These are phyloP conservation scores for Tetrahymena thermophila DNA, from an alignment of 73 alveolate genomes.

Conservation along the genomic window DNA sequence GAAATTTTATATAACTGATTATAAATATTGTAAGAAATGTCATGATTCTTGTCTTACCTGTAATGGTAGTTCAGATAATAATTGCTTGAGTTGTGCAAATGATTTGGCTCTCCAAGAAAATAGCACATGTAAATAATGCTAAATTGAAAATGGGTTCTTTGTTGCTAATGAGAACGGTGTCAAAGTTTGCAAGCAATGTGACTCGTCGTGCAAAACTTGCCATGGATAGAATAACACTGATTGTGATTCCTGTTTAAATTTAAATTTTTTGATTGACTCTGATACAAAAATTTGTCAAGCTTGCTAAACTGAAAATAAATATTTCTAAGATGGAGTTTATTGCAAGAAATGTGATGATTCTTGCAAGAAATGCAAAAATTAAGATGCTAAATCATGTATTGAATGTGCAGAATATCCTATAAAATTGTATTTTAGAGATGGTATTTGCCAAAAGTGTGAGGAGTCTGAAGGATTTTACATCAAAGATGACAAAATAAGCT, in stretches of 20 bases:
- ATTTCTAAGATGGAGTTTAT: neutral
- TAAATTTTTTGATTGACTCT: neutral
- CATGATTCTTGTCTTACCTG: neutral
- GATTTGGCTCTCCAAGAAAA: neutral
- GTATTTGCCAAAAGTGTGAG: neutral
- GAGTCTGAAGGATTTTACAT: neutral
- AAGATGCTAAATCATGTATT: neutral
- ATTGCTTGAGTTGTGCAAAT: neutral
- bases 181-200: neutral
- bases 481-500: neutral
- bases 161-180: neutral
- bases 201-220: neutral
- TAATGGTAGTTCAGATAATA: neutral
- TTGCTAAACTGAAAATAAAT: neutral
- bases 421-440: neutral
- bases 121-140: neutral
- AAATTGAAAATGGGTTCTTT: neutral
- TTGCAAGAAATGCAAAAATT: neutral
- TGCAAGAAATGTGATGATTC: neutral
- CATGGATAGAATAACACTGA: neutral
- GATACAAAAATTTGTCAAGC: neutral
- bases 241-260: neutral
- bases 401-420: neutral
- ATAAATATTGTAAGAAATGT: neutral
- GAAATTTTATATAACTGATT: neutral